These are phyloP conservation scores for Tolypocladium guangdongense DNA, from an alignment of 2,329 filamentous ascomycete genomes.

Conservation along the genomic window DNA sequence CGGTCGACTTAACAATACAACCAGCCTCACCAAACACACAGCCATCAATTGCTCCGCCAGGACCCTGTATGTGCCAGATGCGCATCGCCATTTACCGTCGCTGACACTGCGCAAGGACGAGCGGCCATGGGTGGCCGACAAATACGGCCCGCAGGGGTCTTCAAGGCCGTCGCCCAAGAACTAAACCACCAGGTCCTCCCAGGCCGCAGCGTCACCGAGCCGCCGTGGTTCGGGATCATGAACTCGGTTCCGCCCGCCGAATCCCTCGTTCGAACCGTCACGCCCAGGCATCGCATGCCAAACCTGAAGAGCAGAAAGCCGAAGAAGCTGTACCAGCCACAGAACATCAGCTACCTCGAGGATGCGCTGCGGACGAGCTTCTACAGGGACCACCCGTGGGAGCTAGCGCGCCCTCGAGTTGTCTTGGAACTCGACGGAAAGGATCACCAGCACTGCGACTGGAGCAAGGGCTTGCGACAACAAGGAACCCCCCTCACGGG, in stretches of 20 bases:
- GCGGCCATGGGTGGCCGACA: constrained; percentile 30
- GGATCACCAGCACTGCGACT: constrained; percentile 66
- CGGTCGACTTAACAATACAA: neutral
- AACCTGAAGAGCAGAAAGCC: constrained; percentile 39
- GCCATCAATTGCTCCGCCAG: neutral
- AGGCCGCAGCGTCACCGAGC: constrained; percentile 19
- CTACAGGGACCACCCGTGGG: constrained; percentile 94
- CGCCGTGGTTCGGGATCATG: constrained; percentile 41
- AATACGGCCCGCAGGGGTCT: constrained; percentile 35
- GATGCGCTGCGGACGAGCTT: constrained; percentile 72
- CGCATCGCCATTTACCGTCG: neutral
- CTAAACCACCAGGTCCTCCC: constrained; percentile 29
- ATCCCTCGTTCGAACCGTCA: constrained; percentile 41
- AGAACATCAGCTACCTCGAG: constrained; percentile 69
- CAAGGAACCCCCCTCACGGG: constrained; percentile 67
- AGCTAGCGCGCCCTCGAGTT: constrained; percentile 77
- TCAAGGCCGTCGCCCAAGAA: constrained; percentile 32
- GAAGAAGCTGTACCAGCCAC: constrained; percentile 70
- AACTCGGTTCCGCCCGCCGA: constrained; percentile 46
- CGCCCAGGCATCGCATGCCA: constrained; percentile 31
- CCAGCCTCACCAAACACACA: neutral
- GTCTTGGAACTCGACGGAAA: constrained; percentile 79
- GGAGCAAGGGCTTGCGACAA: constrained; percentile 66
- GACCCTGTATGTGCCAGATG: neutral
- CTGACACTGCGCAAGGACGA: neutral